Base-by-base conservation (phyloP, 2,329 filamentous ascomycete genomes). In the Magnaporthiopsis poae region DNA sequence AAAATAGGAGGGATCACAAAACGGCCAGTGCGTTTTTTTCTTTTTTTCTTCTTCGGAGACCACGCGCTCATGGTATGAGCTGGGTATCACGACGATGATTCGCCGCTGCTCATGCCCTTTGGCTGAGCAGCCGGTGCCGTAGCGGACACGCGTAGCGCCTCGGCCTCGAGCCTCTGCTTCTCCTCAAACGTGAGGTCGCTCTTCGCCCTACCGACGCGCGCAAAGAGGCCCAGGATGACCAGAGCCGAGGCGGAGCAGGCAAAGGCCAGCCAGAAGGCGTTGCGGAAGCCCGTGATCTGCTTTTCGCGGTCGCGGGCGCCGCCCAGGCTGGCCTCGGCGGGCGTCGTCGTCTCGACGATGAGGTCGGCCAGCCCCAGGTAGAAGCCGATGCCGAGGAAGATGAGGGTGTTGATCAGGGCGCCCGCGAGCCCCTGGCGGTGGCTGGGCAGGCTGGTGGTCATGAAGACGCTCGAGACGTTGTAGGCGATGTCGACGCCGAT, bases 401-500 rank as follows among this genome's bases (percentile, higher is more conserved):
- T 74, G 2, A 91, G 76, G 63, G 85, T 87, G 76, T 90, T 91
- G 72, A 90, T 87, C 62, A 92, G 75, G 0, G 86, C 89, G 0
- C 90, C 89, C 0, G 89, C 90, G 0, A 91, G 79, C 0, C 89
- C 90, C 73, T 94, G 90, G 64, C 86, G 81, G 15, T 84, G 81
- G 5, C 80, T 80, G 0, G 90, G 88, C 69, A 92, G 79, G 18
- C 84, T 85, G 0, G 89, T 92, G 0, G 89, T 92, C 74, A 92
- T 89, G 76, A 90, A 93, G 68, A 93, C 84, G 71, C 90, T 92
- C 25, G 87, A 85, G 1, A 92, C 84, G 72, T 89, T 91, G 77
- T 88, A 92, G 8, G 86, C 86, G 66, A 92, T 86, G 72, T 94
- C 90, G 68, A 92, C 86, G 25, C 88, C 89, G 46, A 92, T 80